Conservation (phyloP, 2,329 filamentous ascomycete species). For the Colletotrichum tamarilloi region DNA sequence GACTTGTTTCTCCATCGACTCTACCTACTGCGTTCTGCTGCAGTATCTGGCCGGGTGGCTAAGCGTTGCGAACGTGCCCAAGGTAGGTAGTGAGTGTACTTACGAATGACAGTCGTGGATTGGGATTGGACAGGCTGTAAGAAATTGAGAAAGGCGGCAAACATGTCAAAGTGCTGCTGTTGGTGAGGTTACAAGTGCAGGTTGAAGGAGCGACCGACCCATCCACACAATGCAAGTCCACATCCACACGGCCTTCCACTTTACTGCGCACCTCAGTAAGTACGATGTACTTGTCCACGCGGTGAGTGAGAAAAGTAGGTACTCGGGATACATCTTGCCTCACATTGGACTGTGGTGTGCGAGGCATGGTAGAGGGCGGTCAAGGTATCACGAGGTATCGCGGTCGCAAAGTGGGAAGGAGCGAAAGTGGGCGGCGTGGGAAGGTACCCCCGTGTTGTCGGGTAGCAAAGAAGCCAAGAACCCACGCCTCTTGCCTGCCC, state of each 20-base stretch:
- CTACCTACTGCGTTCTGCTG: background rate
- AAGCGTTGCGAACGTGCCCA: too few species aligned
- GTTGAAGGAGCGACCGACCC: background rate
- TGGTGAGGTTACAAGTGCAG: background rate
- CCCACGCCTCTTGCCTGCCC: slow-evolving; percentile 1
- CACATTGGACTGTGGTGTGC: background rate
- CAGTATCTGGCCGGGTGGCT: background rate
- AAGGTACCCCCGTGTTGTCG: slow-evolving; percentile 22
- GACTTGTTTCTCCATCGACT: background rate
- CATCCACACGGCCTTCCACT: background rate
- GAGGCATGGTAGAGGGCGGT: too few species aligned
- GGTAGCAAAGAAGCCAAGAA: slow-evolving; percentile 10
- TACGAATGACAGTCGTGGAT: background rate
- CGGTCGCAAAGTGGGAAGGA: background rate
- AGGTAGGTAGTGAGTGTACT: too few species aligned
- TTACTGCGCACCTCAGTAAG: too few species aligned
- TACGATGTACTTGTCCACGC: background rate
- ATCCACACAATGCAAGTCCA: background rate
- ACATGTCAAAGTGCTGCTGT: background rate
- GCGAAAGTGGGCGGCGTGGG: background rate
- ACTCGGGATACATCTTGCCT: background rate
- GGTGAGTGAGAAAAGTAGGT: background rate
- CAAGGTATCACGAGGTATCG: background rate
- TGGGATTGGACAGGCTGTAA: background rate
- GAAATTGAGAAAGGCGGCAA: background rate